phyloP scores from a whole-genome alignment of 345 rosid genomes.

The Camelina hispida region DNA sequence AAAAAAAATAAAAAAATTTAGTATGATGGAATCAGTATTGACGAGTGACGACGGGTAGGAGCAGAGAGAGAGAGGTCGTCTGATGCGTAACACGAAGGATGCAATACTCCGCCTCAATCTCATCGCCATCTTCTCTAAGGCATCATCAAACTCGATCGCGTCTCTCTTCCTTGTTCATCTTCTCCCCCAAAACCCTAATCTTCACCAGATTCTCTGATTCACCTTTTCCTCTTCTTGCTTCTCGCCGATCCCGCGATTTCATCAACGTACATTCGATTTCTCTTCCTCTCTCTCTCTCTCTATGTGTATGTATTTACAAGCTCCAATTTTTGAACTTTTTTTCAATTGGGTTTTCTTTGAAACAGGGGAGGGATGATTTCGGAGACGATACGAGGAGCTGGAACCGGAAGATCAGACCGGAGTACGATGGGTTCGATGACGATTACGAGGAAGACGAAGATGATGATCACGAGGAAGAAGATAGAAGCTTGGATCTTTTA shows the following conservation, averaged over 20 bases:
- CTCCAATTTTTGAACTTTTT: background rate
- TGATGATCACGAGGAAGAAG: conserved; percentile 73
- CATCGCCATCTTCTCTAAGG: conserved; percentile 42
- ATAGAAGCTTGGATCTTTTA: conserved; percentile 83
- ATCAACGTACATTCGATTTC: conserved; percentile 32
- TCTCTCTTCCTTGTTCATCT: conserved; percentile 17
- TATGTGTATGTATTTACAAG: background rate
- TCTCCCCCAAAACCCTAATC: conserved; percentile 36
- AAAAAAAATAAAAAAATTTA: no score
- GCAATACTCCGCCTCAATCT: conserved; percentile 38
- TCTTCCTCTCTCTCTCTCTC: background rate
- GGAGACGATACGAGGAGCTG: conserved; percentile 64
- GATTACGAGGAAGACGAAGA: conserved; percentile 49
- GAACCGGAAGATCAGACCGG: conserved; percentile 69
- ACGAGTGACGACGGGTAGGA: no score
- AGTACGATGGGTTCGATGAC: conserved; percentile 41
- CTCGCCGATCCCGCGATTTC: conserved; percentile 47
- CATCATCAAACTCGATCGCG: conserved; percentile 31
- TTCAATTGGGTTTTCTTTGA: background rate
- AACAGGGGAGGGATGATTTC: conserved; percentile 47
- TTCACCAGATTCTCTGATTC: conserved; percentile 7
- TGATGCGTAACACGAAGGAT: conserved; percentile 42
- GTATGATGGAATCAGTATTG: no score
- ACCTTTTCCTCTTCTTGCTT: conserved; percentile 34
- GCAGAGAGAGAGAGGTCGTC: background rate